Evolutionary conservation across 805 yeast species (phyloP).

Genomic region (Hanseniaspora lachancei): DNA sequence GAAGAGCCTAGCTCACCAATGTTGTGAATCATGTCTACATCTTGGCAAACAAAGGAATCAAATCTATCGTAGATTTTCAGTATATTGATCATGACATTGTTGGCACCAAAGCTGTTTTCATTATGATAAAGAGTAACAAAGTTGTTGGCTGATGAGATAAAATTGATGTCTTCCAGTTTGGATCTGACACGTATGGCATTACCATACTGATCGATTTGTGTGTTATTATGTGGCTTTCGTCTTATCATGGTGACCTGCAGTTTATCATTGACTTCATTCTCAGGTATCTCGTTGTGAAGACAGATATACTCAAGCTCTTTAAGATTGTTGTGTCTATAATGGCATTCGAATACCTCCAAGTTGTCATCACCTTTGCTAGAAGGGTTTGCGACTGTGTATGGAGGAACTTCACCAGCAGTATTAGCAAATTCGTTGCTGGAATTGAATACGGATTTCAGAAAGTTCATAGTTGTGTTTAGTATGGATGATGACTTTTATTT

Average conservation of each 20-base stretch:
- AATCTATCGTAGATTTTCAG: conserved; percentile 11
- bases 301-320: conserved; percentile 12
- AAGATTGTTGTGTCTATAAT: conserved; percentile 4
- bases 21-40: neutral
- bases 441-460: conserved; percentile 9
- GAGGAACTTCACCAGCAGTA: conserved; percentile 10
- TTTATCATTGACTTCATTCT: conserved; percentile 5
- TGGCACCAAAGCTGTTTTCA: conserved; percentile 4
- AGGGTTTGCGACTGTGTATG: neutral
- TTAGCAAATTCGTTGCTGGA: conserved; percentile 11
- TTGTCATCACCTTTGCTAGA: conserved; percentile 1
- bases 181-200: neutral
- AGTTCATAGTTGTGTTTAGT: neutral
- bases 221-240: neutral
- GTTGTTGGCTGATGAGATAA: conserved; percentile 6
- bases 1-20: neutral
- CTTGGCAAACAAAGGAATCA: conserved; percentile 9
- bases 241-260: conserved; percentile 5
- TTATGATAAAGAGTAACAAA: conserved; percentile 4
- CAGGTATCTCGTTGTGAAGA: conserved; percentile 6
- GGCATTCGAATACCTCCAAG: conserved; percentile 1
- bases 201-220: conserved; percentile 12
- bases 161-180: neutral
- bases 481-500: neutral
- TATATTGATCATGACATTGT: conserved; percentile 9